Conservation (phyloP, 2,329 filamentous ascomycete genomes). For the Ascochyta viciae-villosae region DNA sequence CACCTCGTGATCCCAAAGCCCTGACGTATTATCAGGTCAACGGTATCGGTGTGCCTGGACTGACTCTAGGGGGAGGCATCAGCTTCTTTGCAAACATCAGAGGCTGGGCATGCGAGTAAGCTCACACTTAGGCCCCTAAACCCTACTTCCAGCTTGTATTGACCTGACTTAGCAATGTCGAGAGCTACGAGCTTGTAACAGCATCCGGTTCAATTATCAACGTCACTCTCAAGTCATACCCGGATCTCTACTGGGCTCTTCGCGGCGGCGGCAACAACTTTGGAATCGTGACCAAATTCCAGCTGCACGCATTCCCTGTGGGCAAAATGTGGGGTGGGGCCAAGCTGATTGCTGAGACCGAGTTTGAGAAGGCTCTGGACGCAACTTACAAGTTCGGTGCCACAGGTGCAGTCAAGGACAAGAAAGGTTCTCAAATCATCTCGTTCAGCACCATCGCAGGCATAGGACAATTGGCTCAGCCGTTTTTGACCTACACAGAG, state of each 20-base stretch:
- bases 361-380: not conserved
- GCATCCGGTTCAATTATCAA: conserved; percentile 32
- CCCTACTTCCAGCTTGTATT: not conserved
- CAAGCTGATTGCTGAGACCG: not conserved
- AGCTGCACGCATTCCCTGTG: conserved; percentile 22
- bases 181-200: conserved; percentile 38
- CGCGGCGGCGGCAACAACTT: conserved; percentile 44
- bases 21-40: conserved; percentile 16
- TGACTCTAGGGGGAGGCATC: conserved; percentile 27
- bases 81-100: conserved; percentile 17
- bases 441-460: not conserved
- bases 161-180: conserved; percentile 39
- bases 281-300: conserved; percentile 40
- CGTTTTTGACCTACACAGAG: not conserved
- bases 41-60: conserved; percentile 33
- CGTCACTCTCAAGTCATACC: conserved; percentile 26
- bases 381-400: not conserved
- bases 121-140: conserved; percentile 11
- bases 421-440: not conserved
- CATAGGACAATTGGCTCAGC: not conserved
- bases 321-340: conserved; percentile 30
- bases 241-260: conserved; percentile 49
- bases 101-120: conserved; percentile 22
- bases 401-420: not conserved
- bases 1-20: too few relatives aligned